These are phyloP conservation scores for Hemisphaericaspora lyxosophila DNA, from an alignment of 1,139 yeast genomes.

Conservation along the genomic window DNA sequence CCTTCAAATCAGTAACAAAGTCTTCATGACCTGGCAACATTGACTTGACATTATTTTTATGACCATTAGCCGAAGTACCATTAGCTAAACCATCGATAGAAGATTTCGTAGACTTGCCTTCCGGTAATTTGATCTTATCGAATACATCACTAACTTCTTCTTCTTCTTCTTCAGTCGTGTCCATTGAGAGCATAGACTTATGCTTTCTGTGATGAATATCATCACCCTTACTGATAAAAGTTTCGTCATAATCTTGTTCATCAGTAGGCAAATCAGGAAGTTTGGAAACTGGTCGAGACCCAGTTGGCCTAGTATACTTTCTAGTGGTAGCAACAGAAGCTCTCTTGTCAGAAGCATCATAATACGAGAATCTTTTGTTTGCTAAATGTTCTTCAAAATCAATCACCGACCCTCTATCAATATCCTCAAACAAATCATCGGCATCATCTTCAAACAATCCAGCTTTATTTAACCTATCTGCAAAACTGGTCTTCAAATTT, in stretches of 20 bases:
- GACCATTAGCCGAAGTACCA: constrained; percentile 9
- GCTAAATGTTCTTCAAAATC: constrained; percentile 47
- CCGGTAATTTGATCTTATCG: constrained; percentile 47
- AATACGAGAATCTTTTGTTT: constrained; percentile 39
- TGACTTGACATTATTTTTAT: constrained; percentile 24
- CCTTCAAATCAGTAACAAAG: constrained; percentile 21
- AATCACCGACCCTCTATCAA: constrained; percentile 40
- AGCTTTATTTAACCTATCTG: constrained; percentile 44
- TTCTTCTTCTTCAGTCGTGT: constrained; percentile 15
- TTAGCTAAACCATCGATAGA: constrained; percentile 16
- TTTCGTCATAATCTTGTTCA: constrained; percentile 27
- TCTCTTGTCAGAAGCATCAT: constrained; percentile 23
- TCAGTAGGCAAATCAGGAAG: constrained; percentile 33
- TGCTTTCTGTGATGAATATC: constrained; percentile 20
- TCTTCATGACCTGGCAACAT: constrained; percentile 27
- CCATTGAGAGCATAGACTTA: constrained; percentile 17
- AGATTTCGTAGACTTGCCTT: constrained; percentile 20
- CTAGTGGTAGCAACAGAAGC: constrained; percentile 25
- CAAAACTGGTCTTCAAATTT: constrained; percentile 42
- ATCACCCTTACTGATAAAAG: constrained; percentile 38
- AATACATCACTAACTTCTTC: constrained; percentile 32
- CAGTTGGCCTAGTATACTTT: constrained; percentile 20
- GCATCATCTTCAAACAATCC: constrained; percentile 31
- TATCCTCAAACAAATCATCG: constrained; percentile 29
- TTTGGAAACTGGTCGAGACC: constrained; percentile 32